Evolutionary conservation across 2,329 filamentous ascomycete species (phyloP).

Genomic region (Colletotrichum trifolii): DNA sequence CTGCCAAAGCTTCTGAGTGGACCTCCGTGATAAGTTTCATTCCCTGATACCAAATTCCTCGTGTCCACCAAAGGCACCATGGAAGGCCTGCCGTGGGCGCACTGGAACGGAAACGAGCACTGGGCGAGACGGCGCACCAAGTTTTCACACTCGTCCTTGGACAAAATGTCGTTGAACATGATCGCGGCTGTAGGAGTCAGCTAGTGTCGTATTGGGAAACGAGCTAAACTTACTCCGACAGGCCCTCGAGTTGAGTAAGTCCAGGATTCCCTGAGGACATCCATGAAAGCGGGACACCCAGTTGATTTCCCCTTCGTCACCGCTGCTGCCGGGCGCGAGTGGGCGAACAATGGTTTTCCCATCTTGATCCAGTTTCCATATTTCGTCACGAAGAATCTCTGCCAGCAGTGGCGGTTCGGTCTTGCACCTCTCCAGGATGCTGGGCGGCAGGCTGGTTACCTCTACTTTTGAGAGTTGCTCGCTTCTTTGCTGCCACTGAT

Average conservation of each 20-base stretch:
- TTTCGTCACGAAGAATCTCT: conserved; percentile 78
- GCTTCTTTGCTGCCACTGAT: conserved; percentile 20
- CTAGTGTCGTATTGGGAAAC: conserved; percentile 20
- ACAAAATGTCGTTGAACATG: conserved; percentile 84
- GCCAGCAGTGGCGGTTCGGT: conserved; percentile 77
- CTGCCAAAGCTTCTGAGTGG: conserved; percentile 22
- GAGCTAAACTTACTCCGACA: conserved; percentile 69
- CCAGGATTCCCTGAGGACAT: conserved; percentile 80
- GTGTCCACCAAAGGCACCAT: conserved; percentile 72
- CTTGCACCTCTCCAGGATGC: conserved; percentile 81
- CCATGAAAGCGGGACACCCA: conserved; percentile 74
- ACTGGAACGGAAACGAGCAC: conserved; percentile 83
- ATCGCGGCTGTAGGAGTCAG: conserved; percentile 64
- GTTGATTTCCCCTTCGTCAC: conserved; percentile 31
- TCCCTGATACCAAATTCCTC: conserved; percentile 39
- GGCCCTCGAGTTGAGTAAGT: conserved; percentile 79
- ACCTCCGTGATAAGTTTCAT: background rate
- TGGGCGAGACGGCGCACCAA: conserved; percentile 67
- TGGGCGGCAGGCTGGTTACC: conserved; percentile 72
- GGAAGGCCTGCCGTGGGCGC: conserved; percentile 80
- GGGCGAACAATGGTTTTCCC: conserved; percentile 32
- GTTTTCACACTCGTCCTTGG: conserved; percentile 64
- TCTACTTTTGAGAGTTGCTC: conserved; percentile 48
- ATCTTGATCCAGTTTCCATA: conserved; percentile 72
- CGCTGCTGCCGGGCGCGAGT: background rate